A percentile compares a stretch with the other conserved stretches of the same genome.
Evolutionary conservation across 1,284 basidiomycete genomes (phyloP).

Genomic region (Ceratobasidium sp.): DNA sequence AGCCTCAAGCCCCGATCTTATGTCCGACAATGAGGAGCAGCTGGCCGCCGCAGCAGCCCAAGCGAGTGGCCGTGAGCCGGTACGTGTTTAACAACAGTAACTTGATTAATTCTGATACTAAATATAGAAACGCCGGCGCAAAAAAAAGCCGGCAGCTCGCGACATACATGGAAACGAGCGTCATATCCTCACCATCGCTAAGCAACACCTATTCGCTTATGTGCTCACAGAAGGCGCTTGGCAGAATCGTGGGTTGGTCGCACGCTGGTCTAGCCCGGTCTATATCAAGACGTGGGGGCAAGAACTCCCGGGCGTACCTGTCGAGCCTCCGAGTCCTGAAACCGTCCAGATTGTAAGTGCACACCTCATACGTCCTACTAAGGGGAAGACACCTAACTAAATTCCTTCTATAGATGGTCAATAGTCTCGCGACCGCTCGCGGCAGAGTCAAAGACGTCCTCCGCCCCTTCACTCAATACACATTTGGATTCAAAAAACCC

Average conservation of each 20-base stretch:
- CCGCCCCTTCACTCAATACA: background rate
- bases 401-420: background rate
- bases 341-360: slow-evolving; percentile 9
- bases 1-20: background rate
- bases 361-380: background rate
- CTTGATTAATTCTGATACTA: background rate
- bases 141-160: background rate
- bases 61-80: background rate
- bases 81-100: background rate
- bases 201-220: background rate
- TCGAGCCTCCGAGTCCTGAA: background rate
- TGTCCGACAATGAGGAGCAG: slow-evolving; percentile 1
- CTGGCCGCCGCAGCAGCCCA: background rate
- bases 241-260: background rate
- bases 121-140: background rate
- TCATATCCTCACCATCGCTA: background rate
- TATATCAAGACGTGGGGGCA: background rate
- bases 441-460: background rate
- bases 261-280: background rate
- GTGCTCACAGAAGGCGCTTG: slow-evolving; percentile 2
- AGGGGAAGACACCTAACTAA: too few species aligned
- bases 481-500: slow-evolving; percentile 1
- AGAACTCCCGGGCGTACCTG: background rate
- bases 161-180: background rate
- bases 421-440: background rate